Evolutionary conservation across 345 rosid species (phyloP).

Genomic region (Draba incana): DNA sequence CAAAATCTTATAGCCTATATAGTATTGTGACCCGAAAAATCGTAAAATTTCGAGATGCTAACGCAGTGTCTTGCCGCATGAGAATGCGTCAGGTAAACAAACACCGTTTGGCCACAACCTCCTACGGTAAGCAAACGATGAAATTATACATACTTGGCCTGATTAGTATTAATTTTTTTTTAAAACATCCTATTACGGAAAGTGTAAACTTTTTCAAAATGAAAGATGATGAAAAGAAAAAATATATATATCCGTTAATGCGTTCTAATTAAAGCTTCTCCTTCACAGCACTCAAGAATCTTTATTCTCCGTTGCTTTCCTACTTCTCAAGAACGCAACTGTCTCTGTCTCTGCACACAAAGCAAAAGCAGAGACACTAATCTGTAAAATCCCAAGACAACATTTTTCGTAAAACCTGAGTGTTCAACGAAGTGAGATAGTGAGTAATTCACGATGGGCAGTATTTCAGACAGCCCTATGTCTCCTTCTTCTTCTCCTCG

Average conservation of each 20-base stretch:
- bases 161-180: not conserved
- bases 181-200: not conserved
- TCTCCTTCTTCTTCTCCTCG: slow-evolving; percentile 22
- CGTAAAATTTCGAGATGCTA: no score
- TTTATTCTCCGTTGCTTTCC: slow-evolving; percentile 28
- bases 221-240: not conserved
- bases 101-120: no score
- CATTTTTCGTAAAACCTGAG: not conserved
- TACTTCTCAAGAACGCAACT: slow-evolving; percentile 19
- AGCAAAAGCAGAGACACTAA: slow-evolving; percentile 26
- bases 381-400: slow-evolving; percentile 12
- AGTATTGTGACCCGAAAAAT: no score
- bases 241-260: slow-evolving; percentile 5
- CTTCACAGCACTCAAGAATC: slow-evolving; percentile 30
- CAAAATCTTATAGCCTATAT: no score
- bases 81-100: no score
- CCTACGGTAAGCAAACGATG: no score
- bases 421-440: slow-evolving; percentile 1
- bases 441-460: slow-evolving; percentile 20
- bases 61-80: no score
- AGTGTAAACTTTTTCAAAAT: not conserved
- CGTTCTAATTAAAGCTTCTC: slow-evolving; percentile 27
- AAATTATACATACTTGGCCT: no score
- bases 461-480: slow-evolving; percentile 18
- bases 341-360: slow-evolving; percentile 20